phyloP scores from a whole-genome alignment of 208 protist species.

The Trypanosoma platydactyli region DNA sequence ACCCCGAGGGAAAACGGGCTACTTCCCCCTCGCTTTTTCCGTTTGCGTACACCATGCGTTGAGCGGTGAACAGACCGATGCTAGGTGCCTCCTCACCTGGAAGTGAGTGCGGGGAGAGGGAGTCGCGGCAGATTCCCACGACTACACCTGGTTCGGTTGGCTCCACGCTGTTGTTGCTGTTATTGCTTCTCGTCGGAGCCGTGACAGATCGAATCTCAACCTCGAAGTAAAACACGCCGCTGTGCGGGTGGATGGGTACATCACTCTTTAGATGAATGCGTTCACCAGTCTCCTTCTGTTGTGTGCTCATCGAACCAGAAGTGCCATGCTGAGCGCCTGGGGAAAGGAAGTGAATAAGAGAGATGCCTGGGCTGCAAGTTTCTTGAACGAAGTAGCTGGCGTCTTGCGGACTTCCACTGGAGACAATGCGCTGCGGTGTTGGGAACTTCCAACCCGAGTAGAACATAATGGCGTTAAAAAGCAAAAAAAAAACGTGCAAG shows the following conservation, averaged over 20 bases:
- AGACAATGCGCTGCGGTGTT: slow-evolving; percentile 36
- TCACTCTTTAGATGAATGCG: slow-evolving; percentile 69
- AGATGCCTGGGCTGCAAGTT: slow-evolving; percentile 29
- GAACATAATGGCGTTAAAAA: slow-evolving; percentile 39
- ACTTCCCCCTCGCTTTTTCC: slow-evolving; percentile 44
- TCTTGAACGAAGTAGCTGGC: slow-evolving; percentile 35
- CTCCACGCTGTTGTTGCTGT: background rate
- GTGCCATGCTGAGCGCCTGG: background rate
- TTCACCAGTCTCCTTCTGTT: slow-evolving; percentile 4
- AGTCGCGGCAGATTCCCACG: slow-evolving; percentile 51
- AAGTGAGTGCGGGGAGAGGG: slow-evolving; percentile 46
- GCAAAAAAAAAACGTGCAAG: background rate
- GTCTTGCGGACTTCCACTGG: slow-evolving; percentile 20
- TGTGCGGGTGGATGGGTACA: slow-evolving; percentile 39
- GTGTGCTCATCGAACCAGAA: background rate
- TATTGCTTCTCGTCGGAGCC: background rate
- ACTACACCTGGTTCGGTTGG: slow-evolving; percentile 34
- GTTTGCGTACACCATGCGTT: slow-evolving; percentile 64
- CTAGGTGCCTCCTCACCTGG: slow-evolving; percentile 67
- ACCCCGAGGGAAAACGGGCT: slow-evolving; percentile 32
- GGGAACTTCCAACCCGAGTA: slow-evolving; percentile 68
- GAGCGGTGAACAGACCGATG: slow-evolving; percentile 65
- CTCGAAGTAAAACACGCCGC: slow-evolving; percentile 71
- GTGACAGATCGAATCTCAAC: slow-evolving; percentile 33
- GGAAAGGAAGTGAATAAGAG: slow-evolving; percentile 31